These are phyloP conservation scores for Tulasnella sp. DNA, from an alignment of 768 basidiomycete genomes.

Conservation along the genomic window DNA sequence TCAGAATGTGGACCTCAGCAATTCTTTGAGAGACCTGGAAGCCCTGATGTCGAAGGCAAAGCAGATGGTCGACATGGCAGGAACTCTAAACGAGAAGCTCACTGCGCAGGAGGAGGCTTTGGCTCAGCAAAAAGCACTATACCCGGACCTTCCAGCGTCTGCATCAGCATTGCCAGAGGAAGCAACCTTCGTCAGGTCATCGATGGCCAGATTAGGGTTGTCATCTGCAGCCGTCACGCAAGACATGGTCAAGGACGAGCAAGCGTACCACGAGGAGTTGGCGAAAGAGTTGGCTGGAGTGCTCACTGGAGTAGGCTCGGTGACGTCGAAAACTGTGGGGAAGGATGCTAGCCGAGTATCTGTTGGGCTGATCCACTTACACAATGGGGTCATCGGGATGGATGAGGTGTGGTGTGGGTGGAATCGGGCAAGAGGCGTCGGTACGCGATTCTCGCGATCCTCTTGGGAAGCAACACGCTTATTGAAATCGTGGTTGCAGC, in stretches of 20 bases:
- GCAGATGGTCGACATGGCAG: conserved; percentile 86
- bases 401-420: conserved; percentile 95
- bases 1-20: conserved; percentile 53
- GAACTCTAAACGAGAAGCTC: conserved; percentile 75
- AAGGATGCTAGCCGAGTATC: conserved; percentile 6
- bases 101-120: conserved; percentile 34
- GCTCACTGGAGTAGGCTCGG: conserved; percentile 38
- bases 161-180: conserved; percentile 39
- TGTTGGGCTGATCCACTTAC: conserved; percentile 61
- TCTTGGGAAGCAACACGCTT: neutral
- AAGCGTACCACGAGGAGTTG: conserved; percentile 66
- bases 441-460: conserved; percentile 35
- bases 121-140: conserved; percentile 8
- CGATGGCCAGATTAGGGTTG: conserved; percentile 81
- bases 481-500: conserved; percentile 36
- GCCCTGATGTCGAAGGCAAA: conserved; percentile 82
- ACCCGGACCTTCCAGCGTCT: conserved; percentile 11
- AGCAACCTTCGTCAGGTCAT: conserved; percentile 77
- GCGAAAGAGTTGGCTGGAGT: conserved; percentile 72
- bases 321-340: conserved; percentile 17
- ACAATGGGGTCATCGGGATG: conserved; percentile 65
- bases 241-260: conserved; percentile 80
- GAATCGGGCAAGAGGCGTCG: conserved; percentile 87
- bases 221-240: conserved; percentile 72
- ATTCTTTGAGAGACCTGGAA: conserved; percentile 79